phyloP scores from a whole-genome alignment of 352 stramenopile genomes.

The Thraustotheca clavata region DNA sequence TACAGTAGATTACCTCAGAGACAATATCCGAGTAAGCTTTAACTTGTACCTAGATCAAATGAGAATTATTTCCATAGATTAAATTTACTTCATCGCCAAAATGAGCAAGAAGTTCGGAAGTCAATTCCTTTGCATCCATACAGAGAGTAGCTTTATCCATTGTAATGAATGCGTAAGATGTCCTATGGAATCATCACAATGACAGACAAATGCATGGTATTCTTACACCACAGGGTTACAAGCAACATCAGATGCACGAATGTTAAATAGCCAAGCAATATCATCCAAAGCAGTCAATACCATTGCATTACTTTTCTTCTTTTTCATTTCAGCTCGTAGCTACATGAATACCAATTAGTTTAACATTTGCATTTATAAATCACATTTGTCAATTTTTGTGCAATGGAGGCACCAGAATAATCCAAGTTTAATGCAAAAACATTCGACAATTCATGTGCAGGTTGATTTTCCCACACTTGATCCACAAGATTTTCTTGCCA shows the following conservation, averaged over 20 bases:
- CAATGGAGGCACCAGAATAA: conserved; percentile 87
- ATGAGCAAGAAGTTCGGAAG: conserved; percentile 30
- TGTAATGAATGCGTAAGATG: conserved; percentile 92
- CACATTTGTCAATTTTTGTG: conserved; percentile 85
- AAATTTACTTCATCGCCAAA: conserved; percentile 8
- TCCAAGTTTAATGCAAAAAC: conserved; percentile 90
- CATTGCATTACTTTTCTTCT: conserved; percentile 87
- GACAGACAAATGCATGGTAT: conserved; percentile 12
- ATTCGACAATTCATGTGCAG: conserved; percentile 51
- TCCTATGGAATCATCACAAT: conserved; percentile 27
- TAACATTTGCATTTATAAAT: no score
- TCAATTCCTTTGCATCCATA: conserved; percentile 72
- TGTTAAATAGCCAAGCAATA: conserved; percentile 97
- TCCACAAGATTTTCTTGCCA: conserved; percentile 93
- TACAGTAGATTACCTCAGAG: conserved; percentile 49
- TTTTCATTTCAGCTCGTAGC: conserved; percentile 74
- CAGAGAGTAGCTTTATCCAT: conserved; percentile 87
- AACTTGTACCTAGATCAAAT: conserved; percentile 2
- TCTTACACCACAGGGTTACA: conserved; percentile 97
- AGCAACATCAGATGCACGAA: conserved; percentile 94
- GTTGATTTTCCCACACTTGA: conserved; percentile 85
- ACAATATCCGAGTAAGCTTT: conserved; percentile 34
- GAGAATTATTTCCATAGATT: neutral
- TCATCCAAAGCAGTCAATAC: conserved; percentile 96
- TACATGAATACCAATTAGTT: conserved; percentile 15